Conservation (phyloP, 257 asterid genomes). For the Nicotiana noctiflora region DNA sequence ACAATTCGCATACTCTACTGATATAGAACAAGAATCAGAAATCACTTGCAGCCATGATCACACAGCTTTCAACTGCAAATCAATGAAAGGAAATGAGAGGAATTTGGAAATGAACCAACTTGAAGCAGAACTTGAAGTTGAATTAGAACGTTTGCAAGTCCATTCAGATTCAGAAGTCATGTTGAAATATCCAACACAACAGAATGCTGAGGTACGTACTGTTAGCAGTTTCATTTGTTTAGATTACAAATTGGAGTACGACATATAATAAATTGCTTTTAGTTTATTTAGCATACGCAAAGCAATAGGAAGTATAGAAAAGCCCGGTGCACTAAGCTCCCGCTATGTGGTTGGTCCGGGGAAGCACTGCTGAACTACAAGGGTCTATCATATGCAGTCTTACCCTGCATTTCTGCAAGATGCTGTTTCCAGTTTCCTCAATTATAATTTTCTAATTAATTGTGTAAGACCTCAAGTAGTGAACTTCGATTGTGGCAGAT, state of each 20-base stretch:
- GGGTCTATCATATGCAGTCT: too few relatives aligned
- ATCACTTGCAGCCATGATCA: conserved; percentile 18
- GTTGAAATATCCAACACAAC: conserved; percentile 16
- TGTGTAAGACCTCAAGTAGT: not conserved
- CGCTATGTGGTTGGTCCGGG: too few relatives aligned
- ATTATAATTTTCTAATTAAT: not conserved
- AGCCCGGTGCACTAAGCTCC: too few relatives aligned
- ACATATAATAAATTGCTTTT: not conserved
- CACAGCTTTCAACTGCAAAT: not conserved
- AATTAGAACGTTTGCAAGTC: conserved; percentile 44
- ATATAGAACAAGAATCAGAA: conserved; percentile 12
- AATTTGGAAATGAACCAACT: conserved; percentile 50
- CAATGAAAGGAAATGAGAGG: conserved; percentile 11
- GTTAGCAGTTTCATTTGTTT: not conserved
- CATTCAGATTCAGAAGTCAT: conserved; percentile 27
- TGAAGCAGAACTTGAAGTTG: conserved; percentile 64
- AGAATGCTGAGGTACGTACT: conserved; percentile 37
- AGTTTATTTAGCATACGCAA: not conserved
- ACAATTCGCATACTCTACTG: conserved; percentile 17
- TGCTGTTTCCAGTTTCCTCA: too few relatives aligned
- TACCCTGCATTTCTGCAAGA: too few relatives aligned
- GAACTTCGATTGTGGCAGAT: conserved; percentile 22
- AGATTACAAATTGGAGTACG: not conserved
- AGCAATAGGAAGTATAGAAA: too few relatives aligned
- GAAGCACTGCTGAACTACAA: too few relatives aligned